A percentile compares a stretch with the other conserved stretches of the same genome.
Conservation (phyloP, 2,329 filamentous ascomycete genomes). For the Fusarium tuaranense region DNA sequence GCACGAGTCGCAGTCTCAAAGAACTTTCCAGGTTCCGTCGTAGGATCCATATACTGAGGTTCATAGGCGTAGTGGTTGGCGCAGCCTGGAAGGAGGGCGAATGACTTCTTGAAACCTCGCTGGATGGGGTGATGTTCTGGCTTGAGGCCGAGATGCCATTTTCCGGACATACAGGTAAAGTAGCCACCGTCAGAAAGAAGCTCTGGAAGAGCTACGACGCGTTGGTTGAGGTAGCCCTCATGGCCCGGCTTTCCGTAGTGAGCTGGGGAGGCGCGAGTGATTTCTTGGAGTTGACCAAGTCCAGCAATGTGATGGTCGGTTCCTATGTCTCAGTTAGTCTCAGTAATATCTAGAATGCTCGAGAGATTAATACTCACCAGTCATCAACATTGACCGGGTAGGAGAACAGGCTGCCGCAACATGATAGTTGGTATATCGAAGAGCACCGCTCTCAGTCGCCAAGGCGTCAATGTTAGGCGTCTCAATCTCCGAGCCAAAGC, state of each 20-base stretch:
- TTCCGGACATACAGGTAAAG: background rate
- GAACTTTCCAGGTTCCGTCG: background rate
- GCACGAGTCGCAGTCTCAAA: background rate
- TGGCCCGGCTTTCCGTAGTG: background rate
- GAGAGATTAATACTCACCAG: constrained; percentile 44
- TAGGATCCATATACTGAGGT: background rate
- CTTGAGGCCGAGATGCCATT: constrained; percentile 8
- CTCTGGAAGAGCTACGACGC: background rate
- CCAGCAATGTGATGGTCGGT: constrained; percentile 67
- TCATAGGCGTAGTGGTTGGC: constrained; percentile 60
- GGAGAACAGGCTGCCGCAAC: constrained; percentile 74
- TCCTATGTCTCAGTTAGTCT: constrained; percentile 51
- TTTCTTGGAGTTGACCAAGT: constrained; percentile 65
- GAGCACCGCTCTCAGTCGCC: constrained; percentile 55
- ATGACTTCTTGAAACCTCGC: constrained; percentile 29
- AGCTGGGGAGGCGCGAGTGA: background rate
- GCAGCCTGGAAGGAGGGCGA: constrained; percentile 55
- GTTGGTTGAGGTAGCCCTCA: constrained; percentile 2
- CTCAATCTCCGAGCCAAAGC: constrained; percentile 49
- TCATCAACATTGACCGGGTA: constrained; percentile 74
- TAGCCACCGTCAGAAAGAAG: background rate
- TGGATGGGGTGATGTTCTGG: background rate
- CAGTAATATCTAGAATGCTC: background rate
- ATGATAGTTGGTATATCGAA: constrained; percentile 74
- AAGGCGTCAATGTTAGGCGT: constrained; percentile 48